A percentile compares a stretch with the other conserved stretches of the same genome.
Conservation (phyloP, 768 basidiomycete species). For the Rhodosporidiobolus odoratus region DNA sequence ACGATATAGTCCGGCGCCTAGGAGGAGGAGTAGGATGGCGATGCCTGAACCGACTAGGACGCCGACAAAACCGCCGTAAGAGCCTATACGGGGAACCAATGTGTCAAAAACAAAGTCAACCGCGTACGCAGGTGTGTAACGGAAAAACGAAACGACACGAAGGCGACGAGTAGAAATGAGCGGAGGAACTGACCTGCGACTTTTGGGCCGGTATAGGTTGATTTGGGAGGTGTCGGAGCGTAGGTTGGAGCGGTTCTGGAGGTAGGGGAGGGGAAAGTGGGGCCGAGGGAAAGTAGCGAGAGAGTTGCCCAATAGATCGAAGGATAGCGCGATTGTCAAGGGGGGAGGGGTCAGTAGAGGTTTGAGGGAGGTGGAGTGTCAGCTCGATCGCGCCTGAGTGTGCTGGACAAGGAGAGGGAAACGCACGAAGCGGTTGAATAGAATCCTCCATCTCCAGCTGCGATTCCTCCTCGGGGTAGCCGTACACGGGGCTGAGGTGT, state of each 20-base stretch:
- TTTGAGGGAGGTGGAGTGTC: background rate
- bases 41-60: constrained; percentile 27
- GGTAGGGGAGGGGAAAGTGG: too few species aligned
- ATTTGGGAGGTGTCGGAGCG: constrained; percentile 25
- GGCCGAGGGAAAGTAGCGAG: too few species aligned
- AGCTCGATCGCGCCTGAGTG: background rate
- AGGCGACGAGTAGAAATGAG: too few species aligned
- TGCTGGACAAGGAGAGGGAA: background rate
- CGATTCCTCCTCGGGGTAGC: constrained; percentile 9
- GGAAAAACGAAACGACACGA: too few species aligned
- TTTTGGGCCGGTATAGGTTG: constrained; percentile 32
- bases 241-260: constrained; percentile 3
- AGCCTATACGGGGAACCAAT: constrained; percentile 5
- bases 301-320: too few species aligned
- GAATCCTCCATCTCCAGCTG: constrained; percentile 13
- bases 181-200: constrained; percentile 9
- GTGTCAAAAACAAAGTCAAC: too few species aligned
- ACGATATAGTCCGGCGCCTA: constrained; percentile 7
- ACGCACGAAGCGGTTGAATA: constrained; percentile 15
- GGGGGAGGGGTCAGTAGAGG: background rate
- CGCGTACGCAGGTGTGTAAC: too few species aligned
- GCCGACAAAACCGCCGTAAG: constrained; percentile 34
- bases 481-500: background rate
- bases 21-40: constrained; percentile 19
- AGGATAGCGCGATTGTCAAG: background rate